A percentile compares a stretch with the other conserved stretches of the same genome.
Conservation (phyloP, 2,329 filamentous ascomycete genomes). For the Lasiodiplodia sp. region DNA sequence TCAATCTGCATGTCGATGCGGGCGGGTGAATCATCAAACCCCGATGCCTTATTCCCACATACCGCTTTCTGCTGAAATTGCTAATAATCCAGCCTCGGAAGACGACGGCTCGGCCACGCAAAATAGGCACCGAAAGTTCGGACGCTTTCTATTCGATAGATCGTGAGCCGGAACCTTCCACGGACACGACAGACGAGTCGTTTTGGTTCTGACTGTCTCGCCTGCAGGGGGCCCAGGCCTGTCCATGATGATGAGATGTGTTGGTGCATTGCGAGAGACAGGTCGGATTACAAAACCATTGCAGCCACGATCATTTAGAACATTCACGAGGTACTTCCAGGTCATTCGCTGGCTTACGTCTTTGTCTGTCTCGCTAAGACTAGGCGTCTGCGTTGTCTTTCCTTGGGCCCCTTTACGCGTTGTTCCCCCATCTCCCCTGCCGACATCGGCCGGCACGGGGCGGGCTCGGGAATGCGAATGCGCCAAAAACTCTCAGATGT, state of each 20-base stretch:
- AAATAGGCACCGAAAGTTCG: not conserved
- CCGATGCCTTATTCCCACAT: not conserved
- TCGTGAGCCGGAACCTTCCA: no score
- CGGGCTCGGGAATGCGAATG: not conserved
- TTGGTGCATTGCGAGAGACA: not conserved
- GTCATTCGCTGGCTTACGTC: not conserved
- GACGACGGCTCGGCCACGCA: not conserved
- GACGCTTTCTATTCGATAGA: no score
- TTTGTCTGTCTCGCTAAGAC: not conserved
- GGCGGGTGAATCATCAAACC: conserved; percentile 14
- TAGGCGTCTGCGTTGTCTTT: not conserved
- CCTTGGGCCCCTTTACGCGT: not conserved
- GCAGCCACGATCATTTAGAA: no score
- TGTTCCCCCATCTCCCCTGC: not conserved
- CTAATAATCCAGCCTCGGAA: no score
- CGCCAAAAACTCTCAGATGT: not conserved
- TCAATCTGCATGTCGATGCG: not conserved
- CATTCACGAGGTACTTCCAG: not conserved
- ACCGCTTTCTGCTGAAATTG: not conserved
- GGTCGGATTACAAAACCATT: not conserved
- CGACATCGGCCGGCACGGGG: conserved; percentile 9
- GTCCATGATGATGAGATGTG: not conserved
- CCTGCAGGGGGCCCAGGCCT: not conserved
- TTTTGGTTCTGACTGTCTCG: no score
- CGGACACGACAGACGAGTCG: not conserved